phyloP scores from a whole-genome alignment of 805 yeast species.

The Ogataea methanolica region DNA sequence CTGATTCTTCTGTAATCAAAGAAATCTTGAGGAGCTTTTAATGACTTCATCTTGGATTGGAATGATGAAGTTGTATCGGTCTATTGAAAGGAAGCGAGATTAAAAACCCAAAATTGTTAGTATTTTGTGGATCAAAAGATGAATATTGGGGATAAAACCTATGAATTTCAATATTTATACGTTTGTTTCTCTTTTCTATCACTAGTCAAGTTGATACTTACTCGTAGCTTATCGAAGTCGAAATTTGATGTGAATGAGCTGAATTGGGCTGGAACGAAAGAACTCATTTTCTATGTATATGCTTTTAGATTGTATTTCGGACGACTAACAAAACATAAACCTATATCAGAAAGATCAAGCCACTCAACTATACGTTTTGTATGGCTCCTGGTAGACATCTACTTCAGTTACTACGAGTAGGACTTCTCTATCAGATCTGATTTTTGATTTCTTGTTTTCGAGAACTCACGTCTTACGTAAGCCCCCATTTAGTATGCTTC shows the following conservation, averaged over 20 bases:
- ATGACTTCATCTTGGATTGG: conserved; percentile 57
- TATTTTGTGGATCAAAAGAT: too few species aligned
- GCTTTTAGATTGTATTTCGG: neutral
- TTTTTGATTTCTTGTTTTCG: neutral
- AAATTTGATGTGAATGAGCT: conserved; percentile 29
- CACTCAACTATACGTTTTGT: neutral
- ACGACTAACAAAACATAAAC: too few species aligned
- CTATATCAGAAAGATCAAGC: too few species aligned
- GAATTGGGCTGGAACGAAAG: conserved; percentile 35
- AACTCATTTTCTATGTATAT: conserved; percentile 15
- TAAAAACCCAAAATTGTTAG: neutral
- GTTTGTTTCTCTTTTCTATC: too few species aligned
- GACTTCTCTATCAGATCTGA: neutral
- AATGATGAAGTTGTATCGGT: conserved; percentile 38
- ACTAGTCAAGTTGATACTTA: conserved; percentile 9
- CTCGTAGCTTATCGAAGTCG: conserved; percentile 30
- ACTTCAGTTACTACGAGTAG: too few species aligned
- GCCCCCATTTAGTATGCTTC: neutral
- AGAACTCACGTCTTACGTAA: neutral
- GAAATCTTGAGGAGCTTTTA: conserved; percentile 85
- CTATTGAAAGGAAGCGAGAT: conserved; percentile 8
- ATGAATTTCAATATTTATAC: too few species aligned
- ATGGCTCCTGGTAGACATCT: neutral
- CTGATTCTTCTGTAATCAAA: conserved; percentile 81
- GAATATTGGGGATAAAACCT: too few species aligned